phyloP scores from a whole-genome alignment of 1,284 basidiomycete genomes.

The Neonothopanus nambi region DNA sequence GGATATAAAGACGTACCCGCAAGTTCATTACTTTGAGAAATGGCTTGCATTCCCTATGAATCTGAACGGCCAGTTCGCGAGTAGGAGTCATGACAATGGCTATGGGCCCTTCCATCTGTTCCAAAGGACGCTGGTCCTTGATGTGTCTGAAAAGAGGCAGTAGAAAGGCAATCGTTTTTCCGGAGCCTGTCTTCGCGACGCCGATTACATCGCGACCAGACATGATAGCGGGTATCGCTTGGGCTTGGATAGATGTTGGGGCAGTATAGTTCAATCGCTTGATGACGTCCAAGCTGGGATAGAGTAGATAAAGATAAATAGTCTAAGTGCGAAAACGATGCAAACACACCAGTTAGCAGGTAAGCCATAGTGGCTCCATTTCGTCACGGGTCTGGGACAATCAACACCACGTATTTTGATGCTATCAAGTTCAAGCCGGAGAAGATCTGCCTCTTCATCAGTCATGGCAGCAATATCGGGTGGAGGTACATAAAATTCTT shows the following conservation, averaged over 20 bases:
- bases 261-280: conserved; percentile 83
- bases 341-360: conserved; percentile 81
- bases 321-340: conserved; percentile 5
- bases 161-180: conserved; percentile 97
- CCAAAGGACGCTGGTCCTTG: conserved; percentile 93
- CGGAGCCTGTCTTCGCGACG: conserved; percentile 98
- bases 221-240: conserved; percentile 98
- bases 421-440: conserved; percentile 91
- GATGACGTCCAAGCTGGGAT: conserved; percentile 84
- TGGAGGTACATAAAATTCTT: conserved; percentile 93
- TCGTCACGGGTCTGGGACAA: conserved; percentile 93
- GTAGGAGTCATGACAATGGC: conserved; percentile 98
- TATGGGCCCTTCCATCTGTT: conserved; percentile 94
- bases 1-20: conserved; percentile 57
- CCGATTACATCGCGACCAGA: conserved; percentile 98
- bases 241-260: conserved; percentile 97
- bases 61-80: conserved; percentile 95
- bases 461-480: conserved; percentile 92
- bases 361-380: conserved; percentile 98
- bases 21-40: conserved; percentile 91
- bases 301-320: conserved; percentile 13
- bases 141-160: conserved; percentile 97
- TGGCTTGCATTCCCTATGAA: conserved; percentile 94
- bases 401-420: conserved; percentile 98
- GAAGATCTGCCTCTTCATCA: conserved; percentile 91